These are phyloP conservation scores for Dissophora globulifera DNA, from an alignment of 192 early-diverging fungal genomes.

Conservation along the genomic window DNA sequence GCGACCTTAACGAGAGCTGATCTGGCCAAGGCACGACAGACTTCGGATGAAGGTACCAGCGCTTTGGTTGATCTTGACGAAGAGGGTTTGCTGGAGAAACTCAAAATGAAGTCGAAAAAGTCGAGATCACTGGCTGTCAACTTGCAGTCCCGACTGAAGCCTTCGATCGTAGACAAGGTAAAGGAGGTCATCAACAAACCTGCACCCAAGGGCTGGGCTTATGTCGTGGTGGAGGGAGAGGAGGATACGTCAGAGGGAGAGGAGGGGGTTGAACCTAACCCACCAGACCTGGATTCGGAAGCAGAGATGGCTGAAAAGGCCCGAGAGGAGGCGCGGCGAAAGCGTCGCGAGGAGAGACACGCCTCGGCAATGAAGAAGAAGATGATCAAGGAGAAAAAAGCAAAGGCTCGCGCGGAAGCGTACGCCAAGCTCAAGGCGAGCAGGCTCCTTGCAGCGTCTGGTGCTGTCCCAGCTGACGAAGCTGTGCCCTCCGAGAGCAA, in stretches of 20 bases:
- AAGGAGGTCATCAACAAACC: conserved; percentile 45
- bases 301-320: background rate
- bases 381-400: conserved; percentile 12
- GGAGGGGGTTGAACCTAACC: conserved; percentile 12
- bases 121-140: conserved; percentile 32
- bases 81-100: conserved; percentile 24
- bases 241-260: conserved; percentile 49
- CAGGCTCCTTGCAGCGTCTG: too few species aligned
- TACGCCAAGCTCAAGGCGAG: conserved; percentile 11
- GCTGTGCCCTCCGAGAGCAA: too few species aligned
- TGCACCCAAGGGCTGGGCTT: conserved; percentile 60
- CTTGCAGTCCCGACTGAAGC: conserved; percentile 33
- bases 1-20: conserved; percentile 42
- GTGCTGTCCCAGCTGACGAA: background rate
- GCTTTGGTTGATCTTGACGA: conserved; percentile 12
- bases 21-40: conserved; percentile 24
- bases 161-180: conserved; percentile 38
- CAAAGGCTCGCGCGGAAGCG: conserved; percentile 10
- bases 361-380: conserved; percentile 15
- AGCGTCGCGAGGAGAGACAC: background rate
- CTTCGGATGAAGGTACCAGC: conserved; percentile 5
- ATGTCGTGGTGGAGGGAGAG: conserved; percentile 53
- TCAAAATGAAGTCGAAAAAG: conserved; percentile 40
- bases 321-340: conserved; percentile 8
- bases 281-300: background rate